phyloP scores from a whole-genome alignment of 768 basidiomycete species.

The Mycena leptocephala region DNA sequence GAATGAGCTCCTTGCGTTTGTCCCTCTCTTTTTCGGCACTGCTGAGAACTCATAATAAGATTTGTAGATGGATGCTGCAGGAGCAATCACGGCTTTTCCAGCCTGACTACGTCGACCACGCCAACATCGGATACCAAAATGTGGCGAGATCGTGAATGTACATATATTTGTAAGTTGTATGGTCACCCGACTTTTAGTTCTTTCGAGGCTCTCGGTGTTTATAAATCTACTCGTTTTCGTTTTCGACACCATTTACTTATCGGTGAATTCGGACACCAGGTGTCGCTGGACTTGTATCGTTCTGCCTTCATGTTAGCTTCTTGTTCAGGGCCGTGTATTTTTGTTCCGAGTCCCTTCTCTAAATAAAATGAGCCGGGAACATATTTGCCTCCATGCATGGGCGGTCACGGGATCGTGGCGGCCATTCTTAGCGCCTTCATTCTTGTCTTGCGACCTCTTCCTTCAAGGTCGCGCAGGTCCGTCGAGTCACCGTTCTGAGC shows the following conservation, averaged over 20 bases:
- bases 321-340: too few relatives aligned
- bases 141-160: slow-evolving; percentile 76
- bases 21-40: not conserved
- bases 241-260: not conserved
- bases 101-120: slow-evolving; percentile 74
- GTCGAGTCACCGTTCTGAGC: slow-evolving; percentile 57
- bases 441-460: not conserved
- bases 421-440: slow-evolving; percentile 44
- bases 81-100: slow-evolving; percentile 84
- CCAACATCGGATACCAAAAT: slow-evolving; percentile 87
- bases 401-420: slow-evolving; percentile 26
- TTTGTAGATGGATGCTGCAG: slow-evolving; percentile 81
- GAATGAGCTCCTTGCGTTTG: slow-evolving; percentile 80
- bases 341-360: too few relatives aligned
- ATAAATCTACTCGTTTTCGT: not conserved
- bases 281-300: not conserved
- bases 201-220: not conserved
- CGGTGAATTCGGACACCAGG: too few relatives aligned
- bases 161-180: slow-evolving; percentile 10
- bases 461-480: slow-evolving; percentile 37
- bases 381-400: not conserved
- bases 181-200: not conserved
- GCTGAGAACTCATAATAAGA: not conserved
- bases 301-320: not conserved
- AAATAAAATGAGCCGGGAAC: not conserved